phyloP scores from a whole-genome alignment of 768 basidiomycete genomes.

The Austroboletus festivus region DNA sequence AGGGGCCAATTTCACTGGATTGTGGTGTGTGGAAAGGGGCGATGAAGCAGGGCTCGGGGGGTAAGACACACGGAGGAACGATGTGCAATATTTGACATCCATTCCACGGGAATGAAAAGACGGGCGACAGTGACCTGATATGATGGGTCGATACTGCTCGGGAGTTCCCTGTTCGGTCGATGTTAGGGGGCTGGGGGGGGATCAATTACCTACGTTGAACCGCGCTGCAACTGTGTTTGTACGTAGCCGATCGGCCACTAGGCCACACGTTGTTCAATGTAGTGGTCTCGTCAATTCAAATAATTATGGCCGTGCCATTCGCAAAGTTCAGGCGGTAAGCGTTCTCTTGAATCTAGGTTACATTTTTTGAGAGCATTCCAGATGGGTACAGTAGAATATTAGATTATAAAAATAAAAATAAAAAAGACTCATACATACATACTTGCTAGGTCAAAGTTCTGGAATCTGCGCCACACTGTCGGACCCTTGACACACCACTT shows the following conservation, averaged over 20 bases:
- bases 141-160: constrained; percentile 1
- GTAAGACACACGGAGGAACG: too few relatives aligned
- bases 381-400: background rate
- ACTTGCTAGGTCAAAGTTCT: too few relatives aligned
- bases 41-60: constrained; percentile 16
- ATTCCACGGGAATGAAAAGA: constrained; percentile 27
- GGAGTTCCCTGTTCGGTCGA: constrained; percentile 10
- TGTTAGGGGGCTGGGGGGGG: background rate
- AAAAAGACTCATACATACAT: constrained; percentile 8
- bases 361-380: background rate
- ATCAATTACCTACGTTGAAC: constrained; percentile 22
- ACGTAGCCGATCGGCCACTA: constrained; percentile 27
- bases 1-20: too few relatives aligned
- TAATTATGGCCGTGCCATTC: constrained; percentile 9
- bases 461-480: background rate
- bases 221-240: constrained; percentile 12
- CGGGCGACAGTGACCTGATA: background rate
- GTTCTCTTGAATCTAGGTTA: constrained; percentile 13
- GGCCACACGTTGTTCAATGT: constrained; percentile 9
- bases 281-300: constrained; percentile 21
- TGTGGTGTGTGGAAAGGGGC: too few relatives aligned
- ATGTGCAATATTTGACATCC: too few relatives aligned
- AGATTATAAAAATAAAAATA: constrained; percentile 4
- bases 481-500: background rate
- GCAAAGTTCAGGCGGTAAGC: background rate